Conservation (phyloP, 345 rosid genomes). For the sweet orange (Citrus sinensis) region DNA sequence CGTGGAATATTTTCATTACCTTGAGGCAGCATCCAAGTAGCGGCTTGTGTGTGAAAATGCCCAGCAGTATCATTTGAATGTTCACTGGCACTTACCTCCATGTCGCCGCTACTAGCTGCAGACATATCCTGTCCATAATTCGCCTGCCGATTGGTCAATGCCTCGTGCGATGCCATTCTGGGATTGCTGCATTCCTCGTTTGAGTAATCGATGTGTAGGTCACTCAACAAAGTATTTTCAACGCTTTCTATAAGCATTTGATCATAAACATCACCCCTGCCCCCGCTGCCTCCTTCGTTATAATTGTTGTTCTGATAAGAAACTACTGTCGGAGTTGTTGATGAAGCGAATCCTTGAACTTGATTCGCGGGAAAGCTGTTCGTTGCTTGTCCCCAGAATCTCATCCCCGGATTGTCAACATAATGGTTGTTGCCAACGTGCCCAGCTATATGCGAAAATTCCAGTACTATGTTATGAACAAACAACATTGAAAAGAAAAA, state of each 20-base stretch:
- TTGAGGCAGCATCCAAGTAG: background rate
- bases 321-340: background rate
- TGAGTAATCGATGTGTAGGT: background rate
- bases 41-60: background rate
- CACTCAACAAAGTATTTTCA: slow-evolving; percentile 3
- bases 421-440: background rate
- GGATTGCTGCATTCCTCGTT: slow-evolving; percentile 3
- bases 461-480: slow-evolving; percentile 23
- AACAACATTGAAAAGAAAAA: background rate
- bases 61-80: background rate
- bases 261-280: background rate
- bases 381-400: slow-evolving; percentile 4
- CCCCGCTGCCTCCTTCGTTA: background rate
- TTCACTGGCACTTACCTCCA: background rate
- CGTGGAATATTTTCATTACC: background rate
- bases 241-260: background rate
- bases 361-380: background rate
- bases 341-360: background rate
- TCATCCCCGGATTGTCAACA: background rate
- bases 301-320: slow-evolving; percentile 1
- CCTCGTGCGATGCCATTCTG: background rate
- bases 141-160: background rate
- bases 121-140: background rate
- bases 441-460: slow-evolving; percentile 18
- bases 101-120: background rate